phyloP scores from a whole-genome alignment of 179 eudicot genomes.

The Pouteria campechiana region DNA sequence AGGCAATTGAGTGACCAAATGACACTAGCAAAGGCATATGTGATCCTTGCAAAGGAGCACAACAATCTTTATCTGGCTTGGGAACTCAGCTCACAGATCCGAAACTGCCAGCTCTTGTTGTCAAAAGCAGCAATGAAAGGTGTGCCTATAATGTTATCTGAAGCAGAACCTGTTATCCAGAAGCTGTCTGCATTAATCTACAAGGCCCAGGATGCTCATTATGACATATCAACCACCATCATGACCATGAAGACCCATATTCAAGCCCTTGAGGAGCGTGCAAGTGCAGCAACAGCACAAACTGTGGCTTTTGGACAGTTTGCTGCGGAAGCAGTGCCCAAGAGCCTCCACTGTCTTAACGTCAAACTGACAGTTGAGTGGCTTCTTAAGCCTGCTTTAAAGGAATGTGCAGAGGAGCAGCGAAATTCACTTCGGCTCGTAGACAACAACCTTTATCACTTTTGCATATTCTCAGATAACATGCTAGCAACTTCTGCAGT shows the following conservation, averaged over 20 bases:
- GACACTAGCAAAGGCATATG: conserved; percentile 74
- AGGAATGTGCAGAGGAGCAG: conserved; percentile 30
- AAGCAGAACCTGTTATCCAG: conserved; percentile 52
- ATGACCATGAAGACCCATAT: conserved; percentile 82
- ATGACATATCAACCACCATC: conserved; percentile 72
- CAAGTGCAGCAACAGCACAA: conserved; percentile 56
- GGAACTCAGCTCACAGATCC: conserved; percentile 59
- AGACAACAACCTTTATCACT: conserved; percentile 70
- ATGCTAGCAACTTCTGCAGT: conserved; percentile 60
- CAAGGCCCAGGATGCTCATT: conserved; percentile 74
- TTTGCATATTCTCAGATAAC: conserved; percentile 73
- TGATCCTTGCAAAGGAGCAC: conserved; percentile 74
- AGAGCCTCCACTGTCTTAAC: conserved; percentile 52
- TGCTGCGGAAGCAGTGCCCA: conserved; percentile 59
- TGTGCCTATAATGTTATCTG: conserved; percentile 36
- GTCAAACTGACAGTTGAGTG: conserved; percentile 46
- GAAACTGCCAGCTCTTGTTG: conserved; percentile 64
- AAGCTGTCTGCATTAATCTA: conserved; percentile 45
- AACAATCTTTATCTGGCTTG: conserved; percentile 74
- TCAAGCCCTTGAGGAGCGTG: conserved; percentile 86
- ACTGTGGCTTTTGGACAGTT: conserved; percentile 56
- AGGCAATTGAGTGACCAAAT: conserved; percentile 75
- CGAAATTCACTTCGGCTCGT: conserved; percentile 51
- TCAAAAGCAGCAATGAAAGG: conserved; percentile 73
- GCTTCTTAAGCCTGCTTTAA: conserved; percentile 32